These are phyloP conservation scores for Sporisorium sorghi DNA, from an alignment of 1,284 basidiomycete genomes.

Conservation along the genomic window DNA sequence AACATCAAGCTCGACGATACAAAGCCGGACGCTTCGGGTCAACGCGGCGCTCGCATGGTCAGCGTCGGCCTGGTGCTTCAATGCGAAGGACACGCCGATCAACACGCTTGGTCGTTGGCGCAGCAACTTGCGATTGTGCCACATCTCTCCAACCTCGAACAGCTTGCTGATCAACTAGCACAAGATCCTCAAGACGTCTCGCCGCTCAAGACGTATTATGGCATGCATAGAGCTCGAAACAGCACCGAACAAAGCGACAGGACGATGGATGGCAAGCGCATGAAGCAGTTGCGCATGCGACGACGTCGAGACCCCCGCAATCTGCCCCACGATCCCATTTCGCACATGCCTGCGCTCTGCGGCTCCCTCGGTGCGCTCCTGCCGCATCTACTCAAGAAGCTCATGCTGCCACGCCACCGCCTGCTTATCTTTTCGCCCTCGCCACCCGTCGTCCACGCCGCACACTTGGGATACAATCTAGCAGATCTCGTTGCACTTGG, in stretches of 20 bases:
- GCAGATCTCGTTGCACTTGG: slow-evolving; percentile 44
- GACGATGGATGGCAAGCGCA: slow-evolving; percentile 26
- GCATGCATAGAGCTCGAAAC: slow-evolving; percentile 18
- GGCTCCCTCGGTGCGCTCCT: slow-evolving; percentile 56
- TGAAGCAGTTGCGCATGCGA: slow-evolving; percentile 48
- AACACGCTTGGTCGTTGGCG: slow-evolving; percentile 24
- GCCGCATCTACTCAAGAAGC: slow-evolving; percentile 54
- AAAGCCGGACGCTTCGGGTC: slow-evolving; percentile 16
- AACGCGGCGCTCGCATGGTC: slow-evolving; percentile 58
- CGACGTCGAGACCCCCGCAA: slow-evolving; percentile 40
- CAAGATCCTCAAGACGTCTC: slow-evolving; percentile 22
- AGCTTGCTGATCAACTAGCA: slow-evolving; percentile 39
- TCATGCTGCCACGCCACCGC: slow-evolving; percentile 49
- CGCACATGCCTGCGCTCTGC: slow-evolving; percentile 55
- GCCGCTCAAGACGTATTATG: slow-evolving; percentile 31
- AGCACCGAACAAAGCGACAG: not conserved
- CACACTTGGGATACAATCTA: slow-evolving; percentile 52
- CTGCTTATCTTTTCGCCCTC: slow-evolving; percentile 56
- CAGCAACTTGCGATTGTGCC: slow-evolving; percentile 50
- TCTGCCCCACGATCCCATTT: slow-evolving; percentile 41
- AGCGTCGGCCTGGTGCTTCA: slow-evolving; percentile 46
- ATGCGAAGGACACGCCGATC: slow-evolving; percentile 23
- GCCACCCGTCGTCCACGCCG: slow-evolving; percentile 44
- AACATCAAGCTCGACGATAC: slow-evolving; percentile 42
- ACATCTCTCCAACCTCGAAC: slow-evolving; percentile 42